phyloP scores from a whole-genome alignment of 805 yeast species.

The Candida chauliodis region DNA sequence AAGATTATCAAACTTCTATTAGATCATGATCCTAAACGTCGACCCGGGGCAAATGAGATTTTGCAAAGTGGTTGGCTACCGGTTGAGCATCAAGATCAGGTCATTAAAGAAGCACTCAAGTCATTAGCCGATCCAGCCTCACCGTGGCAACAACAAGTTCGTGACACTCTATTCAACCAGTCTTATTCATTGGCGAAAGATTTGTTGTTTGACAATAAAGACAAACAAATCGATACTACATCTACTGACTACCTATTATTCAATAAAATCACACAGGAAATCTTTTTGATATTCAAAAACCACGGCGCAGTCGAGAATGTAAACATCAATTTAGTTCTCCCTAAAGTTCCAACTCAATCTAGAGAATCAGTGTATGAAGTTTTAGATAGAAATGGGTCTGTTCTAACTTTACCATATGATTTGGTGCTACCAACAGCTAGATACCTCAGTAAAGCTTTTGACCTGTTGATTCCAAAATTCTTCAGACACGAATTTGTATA shows the following conservation, averaged over 20 bases:
- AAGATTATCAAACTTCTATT: constrained; percentile 64
- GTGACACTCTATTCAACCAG: constrained; percentile 80
- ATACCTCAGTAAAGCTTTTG: constrained; percentile 58
- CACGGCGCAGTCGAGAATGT: constrained; percentile 88
- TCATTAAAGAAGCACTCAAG: constrained; percentile 81
- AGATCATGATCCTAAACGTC: constrained; percentile 69
- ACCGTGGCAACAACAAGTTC: constrained; percentile 90
- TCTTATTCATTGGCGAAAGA: constrained; percentile 84
- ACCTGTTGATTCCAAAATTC: constrained; percentile 51
- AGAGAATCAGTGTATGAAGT: constrained; percentile 72
- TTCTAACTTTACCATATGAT: constrained; percentile 86
- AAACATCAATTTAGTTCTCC: constrained; percentile 65
- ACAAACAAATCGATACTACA: constrained; percentile 12
- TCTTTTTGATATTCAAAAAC: constrained; percentile 59
- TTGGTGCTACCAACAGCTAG: constrained; percentile 88
- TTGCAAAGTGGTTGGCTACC: constrained; percentile 82
- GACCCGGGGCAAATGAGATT: constrained; percentile 79
- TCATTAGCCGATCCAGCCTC: constrained; percentile 87
- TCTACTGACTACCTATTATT: constrained; percentile 51
- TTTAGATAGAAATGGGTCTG: constrained; percentile 81
- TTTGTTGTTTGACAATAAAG: constrained; percentile 64
- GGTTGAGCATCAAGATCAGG: constrained; percentile 83
- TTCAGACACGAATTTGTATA: constrained; percentile 80
- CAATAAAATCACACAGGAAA: constrained; percentile 55
- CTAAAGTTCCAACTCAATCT: constrained; percentile 67